phyloP scores from a whole-genome alignment of 345 rosid species.

The Litchi chinensis region DNA sequence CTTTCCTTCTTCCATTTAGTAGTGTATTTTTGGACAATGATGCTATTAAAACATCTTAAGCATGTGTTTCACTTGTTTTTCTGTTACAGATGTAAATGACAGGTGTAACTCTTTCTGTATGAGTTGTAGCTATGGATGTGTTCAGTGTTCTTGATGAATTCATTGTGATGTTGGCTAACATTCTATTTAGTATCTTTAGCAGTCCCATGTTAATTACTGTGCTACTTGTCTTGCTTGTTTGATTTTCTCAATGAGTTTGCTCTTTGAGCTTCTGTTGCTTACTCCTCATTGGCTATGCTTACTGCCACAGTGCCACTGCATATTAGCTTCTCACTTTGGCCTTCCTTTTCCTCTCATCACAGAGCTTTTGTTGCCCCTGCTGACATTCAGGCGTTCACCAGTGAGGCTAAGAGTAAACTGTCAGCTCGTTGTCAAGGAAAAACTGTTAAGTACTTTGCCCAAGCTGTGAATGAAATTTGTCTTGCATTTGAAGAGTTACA shows the following conservation, averaged over 20 bases:
- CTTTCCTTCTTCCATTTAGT: not conserved
- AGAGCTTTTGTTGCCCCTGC: slow-evolving; percentile 85
- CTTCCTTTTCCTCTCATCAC: slow-evolving; percentile 34
- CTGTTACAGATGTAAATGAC: not conserved
- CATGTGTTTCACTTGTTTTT: not conserved
- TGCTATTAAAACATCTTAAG: not conserved
- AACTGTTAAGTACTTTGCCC: slow-evolving; percentile 67
- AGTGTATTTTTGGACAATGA: not conserved
- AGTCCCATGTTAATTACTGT: not conserved
- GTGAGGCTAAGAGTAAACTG: slow-evolving; percentile 72
- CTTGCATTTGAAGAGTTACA: slow-evolving; percentile 72
- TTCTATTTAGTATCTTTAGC: not conserved
- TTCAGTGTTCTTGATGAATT: not conserved
- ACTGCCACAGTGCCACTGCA: not conserved
- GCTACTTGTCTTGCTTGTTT: not conserved
- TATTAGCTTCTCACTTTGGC: slow-evolving; percentile 20
- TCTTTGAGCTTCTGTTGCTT: not conserved
- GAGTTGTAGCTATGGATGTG: not conserved
- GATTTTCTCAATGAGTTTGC: not conserved
- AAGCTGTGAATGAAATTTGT: slow-evolving; percentile 86
- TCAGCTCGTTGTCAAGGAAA: slow-evolving; percentile 67
- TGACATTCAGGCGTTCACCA: slow-evolving; percentile 81
- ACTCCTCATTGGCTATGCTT: slow-evolving; percentile 6
- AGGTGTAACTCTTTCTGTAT: not conserved
- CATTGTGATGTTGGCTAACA: not conserved